These are phyloP conservation scores for Solanum arcanum DNA, from an alignment of 257 asterid species.

Conservation along the genomic window DNA sequence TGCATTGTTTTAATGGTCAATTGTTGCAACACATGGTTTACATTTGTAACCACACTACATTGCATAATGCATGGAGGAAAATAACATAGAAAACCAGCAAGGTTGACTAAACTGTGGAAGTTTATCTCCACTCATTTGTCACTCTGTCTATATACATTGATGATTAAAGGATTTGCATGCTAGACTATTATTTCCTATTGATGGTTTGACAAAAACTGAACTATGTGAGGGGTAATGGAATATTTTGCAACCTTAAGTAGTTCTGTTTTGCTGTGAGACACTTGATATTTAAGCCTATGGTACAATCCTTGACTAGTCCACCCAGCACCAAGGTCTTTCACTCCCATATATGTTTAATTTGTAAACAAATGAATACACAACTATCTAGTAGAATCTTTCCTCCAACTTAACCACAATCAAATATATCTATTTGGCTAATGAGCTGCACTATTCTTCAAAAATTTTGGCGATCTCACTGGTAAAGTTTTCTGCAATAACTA, in stretches of 20 bases:
- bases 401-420: not conserved
- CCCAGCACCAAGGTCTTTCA: not conserved
- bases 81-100: not conserved
- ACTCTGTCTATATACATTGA: not conserved
- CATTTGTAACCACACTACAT: not conserved
- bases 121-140: not conserved
- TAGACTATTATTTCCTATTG: not conserved
- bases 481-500: not conserved
- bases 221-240: not conserved
- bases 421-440: not conserved
- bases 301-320: not conserved
- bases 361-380: not conserved
- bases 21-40: not conserved
- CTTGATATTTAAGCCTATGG: not conserved
- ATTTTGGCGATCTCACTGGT: not conserved
- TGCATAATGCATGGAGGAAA: not conserved
- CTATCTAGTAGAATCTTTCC: not conserved
- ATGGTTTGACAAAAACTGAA: not conserved
- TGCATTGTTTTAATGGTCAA: not conserved
- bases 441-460: not conserved
- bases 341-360: not conserved
- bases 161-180: not conserved
- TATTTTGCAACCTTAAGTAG: not conserved
- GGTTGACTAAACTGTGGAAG: not conserved
- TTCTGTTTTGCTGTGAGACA: not conserved